phyloP scores from a whole-genome alignment of 345 rosid genomes.

The Mercurialis annua region DNA sequence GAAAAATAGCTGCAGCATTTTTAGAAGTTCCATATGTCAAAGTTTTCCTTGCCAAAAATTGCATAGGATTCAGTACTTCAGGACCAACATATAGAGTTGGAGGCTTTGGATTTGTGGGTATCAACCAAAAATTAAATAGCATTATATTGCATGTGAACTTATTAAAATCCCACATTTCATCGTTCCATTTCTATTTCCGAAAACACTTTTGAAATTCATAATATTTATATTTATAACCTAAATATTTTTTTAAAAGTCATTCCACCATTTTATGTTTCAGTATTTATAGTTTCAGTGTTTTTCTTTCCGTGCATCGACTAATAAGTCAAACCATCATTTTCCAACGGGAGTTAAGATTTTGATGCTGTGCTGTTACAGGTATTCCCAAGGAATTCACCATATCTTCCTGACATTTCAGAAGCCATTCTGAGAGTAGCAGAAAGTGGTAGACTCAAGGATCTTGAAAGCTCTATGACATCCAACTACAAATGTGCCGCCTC shows the following conservation, averaged over 20 bases:
- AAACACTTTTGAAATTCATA: no score
- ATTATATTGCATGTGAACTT: no score
- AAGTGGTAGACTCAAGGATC: conserved; percentile 13
- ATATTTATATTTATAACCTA: not conserved
- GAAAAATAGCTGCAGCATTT: conserved; percentile 24
- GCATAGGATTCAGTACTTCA: conserved; percentile 22
- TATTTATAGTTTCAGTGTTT: no score
- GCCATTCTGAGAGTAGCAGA: conserved; percentile 24
- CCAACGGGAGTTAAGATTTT: no score
- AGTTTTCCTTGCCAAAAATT: conserved; percentile 28
- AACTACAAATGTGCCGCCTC: conserved; percentile 10
- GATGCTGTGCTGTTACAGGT: conserved; percentile 1
- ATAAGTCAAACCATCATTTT: no score
- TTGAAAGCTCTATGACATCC: conserved; percentile 10
- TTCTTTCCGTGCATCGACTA: no score
- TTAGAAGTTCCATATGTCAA: conserved; percentile 23
- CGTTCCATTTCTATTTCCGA: no score
- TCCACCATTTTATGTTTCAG: no score
- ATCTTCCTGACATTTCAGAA: conserved; percentile 26
- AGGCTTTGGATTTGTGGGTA: conserved; percentile 34
- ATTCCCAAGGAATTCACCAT: conserved; percentile 18
- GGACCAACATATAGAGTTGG: conserved; percentile 15
- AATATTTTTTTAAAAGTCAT: not conserved
- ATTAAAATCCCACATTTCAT: no score
- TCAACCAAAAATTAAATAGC: no score